A percentile compares a stretch with the other conserved stretches of the same genome.
phyloP scores from a whole-genome alignment of 495 filamentous ascomycete species.

The Penicillium cosmopolitanum region DNA sequence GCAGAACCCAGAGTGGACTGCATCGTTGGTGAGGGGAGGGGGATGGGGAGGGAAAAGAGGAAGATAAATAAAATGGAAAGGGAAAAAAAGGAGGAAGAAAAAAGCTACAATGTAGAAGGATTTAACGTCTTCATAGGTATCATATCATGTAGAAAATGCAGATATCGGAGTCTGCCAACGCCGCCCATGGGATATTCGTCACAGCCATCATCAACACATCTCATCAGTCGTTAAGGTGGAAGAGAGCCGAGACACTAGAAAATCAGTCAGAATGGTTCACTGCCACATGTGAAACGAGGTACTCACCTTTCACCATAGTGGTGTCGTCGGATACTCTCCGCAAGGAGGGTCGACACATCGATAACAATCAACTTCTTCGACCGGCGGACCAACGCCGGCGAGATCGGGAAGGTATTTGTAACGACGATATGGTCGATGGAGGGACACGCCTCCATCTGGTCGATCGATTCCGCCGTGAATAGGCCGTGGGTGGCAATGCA shows the following conservation, averaged over 20 bases:
- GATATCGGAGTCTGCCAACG: slow-evolving; percentile 30
- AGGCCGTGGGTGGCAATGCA: slow-evolving; percentile 97
- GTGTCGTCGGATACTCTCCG: slow-evolving; percentile 93
- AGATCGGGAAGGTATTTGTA: slow-evolving; percentile 94
- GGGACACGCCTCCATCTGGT: slow-evolving; percentile 86
- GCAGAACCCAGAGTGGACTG: slow-evolving; percentile 68
- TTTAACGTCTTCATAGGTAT: slow-evolving; percentile 28
- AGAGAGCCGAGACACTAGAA: slow-evolving; percentile 79
- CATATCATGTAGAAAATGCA: slow-evolving; percentile 29
- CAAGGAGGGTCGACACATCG: slow-evolving; percentile 82
- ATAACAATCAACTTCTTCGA: slow-evolving; percentile 86
- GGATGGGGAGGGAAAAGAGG: slow-evolving; percentile 10
- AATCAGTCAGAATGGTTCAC: not conserved
- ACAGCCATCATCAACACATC: slow-evolving; percentile 24
- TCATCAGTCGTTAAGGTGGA: slow-evolving; percentile 62
- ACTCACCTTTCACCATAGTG: slow-evolving; percentile 78
- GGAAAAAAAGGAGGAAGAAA: not conserved
- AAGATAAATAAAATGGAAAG: slow-evolving; percentile 9
- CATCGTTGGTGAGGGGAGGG: slow-evolving; percentile 71
- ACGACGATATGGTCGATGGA: slow-evolving; percentile 94
- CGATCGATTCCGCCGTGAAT: slow-evolving; percentile 86
- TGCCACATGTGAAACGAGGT: not conserved
- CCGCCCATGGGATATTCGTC: slow-evolving; percentile 27
- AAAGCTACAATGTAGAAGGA: not conserved
- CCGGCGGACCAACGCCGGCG: slow-evolving; percentile 65